These are phyloP conservation scores for Chlorociboria aeruginascens DNA, from an alignment of 495 filamentous ascomycete genomes.

Conservation along the genomic window DNA sequence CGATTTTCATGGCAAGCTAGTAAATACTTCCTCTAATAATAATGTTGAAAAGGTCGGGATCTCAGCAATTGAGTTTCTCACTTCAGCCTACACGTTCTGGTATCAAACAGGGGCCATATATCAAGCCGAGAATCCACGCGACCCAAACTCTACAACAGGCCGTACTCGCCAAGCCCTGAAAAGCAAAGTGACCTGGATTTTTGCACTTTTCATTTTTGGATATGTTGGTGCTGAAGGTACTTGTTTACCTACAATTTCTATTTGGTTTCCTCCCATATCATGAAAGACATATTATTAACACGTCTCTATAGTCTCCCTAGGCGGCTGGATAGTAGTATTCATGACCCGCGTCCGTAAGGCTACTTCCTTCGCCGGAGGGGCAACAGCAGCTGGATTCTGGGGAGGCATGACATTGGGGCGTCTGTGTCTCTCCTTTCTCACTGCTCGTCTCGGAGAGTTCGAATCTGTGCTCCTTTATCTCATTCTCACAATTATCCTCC, in stretches of 20 bases:
- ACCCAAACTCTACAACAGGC: constrained; percentile 20
- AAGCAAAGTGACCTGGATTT: constrained; percentile 59
- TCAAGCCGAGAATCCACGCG: constrained; percentile 33
- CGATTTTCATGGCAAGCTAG: background rate
- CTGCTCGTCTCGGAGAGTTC: constrained; percentile 62
- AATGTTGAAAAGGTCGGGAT: constrained; percentile 36
- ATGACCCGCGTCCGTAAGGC: constrained; percentile 65
- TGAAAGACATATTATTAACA: background rate
- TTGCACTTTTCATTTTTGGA: constrained; percentile 60
- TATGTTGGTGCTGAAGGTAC: constrained; percentile 64
- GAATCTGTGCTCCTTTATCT: constrained; percentile 43
- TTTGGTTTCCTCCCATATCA: background rate
- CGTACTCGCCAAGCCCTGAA: constrained; percentile 44
- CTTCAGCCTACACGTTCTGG: constrained; percentile 54
- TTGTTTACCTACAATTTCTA: background rate
- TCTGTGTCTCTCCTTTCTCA: constrained; percentile 54
- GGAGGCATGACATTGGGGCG: constrained; percentile 67
- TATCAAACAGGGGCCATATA: constrained; percentile 48
- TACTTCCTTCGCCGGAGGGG: constrained; percentile 54
- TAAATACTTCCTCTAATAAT: constrained; percentile 19
- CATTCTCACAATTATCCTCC: constrained; percentile 47
- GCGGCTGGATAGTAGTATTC: constrained; percentile 82
- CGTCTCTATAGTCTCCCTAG: constrained; percentile 47
- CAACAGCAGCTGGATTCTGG: constrained; percentile 77
- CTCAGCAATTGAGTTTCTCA: constrained; percentile 44